Base-by-base conservation (phyloP, 495 filamentous ascomycete species). In the Collariella sp. region DNA sequence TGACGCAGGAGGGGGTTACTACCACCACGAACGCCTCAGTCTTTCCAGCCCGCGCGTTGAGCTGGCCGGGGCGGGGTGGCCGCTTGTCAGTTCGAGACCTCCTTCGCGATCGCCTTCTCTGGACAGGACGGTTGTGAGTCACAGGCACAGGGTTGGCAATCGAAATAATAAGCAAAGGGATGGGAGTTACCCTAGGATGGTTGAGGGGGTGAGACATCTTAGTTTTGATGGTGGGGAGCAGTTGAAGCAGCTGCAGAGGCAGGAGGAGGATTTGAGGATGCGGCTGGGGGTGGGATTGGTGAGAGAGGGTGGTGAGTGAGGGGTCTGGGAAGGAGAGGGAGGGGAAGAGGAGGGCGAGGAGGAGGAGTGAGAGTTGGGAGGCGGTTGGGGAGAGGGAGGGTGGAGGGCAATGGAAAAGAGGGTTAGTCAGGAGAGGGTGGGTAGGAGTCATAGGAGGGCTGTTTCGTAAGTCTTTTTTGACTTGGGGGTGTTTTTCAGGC, bases 311-410 rank as follows among this genome's bases (percentile, higher is more conserved):
- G 43, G 43, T 6, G 15, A 2, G 23, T 18, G 46, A 38, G 9
- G n/a, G 34, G 35, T 39, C 38, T 40, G 48, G 31, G 48, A 41
- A 23, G 35, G 48, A 36, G 35, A 9, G 19, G 41, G 19, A 23
- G 26, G 43, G 2, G 24, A 33, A 23, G 15, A 9, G 23, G 43
- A 31, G 43, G 43, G 26, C 4, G 9, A 23, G 38, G 39, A 38
- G 22, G 45, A 42, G 42, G 46, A 58, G 59, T 16, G 54, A 43
- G 45, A 61, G 58, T 15, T 61, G 29, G 31, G 58, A 61, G 24
- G 11, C 29, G 29, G 7, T 16, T 2, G 22, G 26, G 26, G 26
- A 31, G 43, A 31, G 31, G 26, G 34, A 18, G 34, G 1, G 39
- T 19, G 34, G 47, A 18, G 11, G 24, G 41, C 1, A 39, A 36